Conservation (phyloP, 2,329 filamentous ascomycete species). For the Sporothrix brunneoviolacea region DNA sequence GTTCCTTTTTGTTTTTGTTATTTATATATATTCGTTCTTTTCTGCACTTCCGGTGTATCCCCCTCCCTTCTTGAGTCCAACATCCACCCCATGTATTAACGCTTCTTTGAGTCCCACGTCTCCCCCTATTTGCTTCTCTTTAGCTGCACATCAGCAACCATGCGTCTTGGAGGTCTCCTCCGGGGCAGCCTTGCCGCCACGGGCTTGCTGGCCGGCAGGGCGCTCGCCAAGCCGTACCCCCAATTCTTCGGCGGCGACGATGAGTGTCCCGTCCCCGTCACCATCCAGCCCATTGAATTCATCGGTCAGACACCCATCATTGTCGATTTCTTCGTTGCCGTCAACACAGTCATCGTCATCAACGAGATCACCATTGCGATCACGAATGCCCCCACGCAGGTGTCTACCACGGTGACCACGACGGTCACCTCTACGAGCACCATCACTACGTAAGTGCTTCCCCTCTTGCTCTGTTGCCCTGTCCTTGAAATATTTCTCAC, state of each 20-base stretch:
- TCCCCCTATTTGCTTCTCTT: neutral
- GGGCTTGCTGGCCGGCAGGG: constrained; percentile 6
- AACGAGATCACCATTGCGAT: constrained; percentile 12
- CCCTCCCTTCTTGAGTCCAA: neutral
- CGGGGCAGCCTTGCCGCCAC: constrained; percentile 2
- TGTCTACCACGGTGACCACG: constrained; percentile 12
- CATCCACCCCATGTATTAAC: neutral
- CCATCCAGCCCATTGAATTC: constrained; percentile 17
- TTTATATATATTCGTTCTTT: neutral
- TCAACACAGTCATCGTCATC: constrained; percentile 17
- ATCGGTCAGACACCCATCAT: constrained; percentile 11
- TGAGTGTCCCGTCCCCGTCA: constrained; percentile 12
- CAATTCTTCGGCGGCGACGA: constrained; percentile 5
- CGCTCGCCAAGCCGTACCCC: constrained; percentile 3
- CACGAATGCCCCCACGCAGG: constrained; percentile 16
- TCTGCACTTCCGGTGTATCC: neutral
- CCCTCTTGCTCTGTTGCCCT: neutral
- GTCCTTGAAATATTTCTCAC: neutral
- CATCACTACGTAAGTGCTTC: constrained; percentile 9
- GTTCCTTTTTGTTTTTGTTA: neutral
- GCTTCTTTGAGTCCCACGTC: neutral
- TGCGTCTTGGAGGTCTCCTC: constrained; percentile 1
- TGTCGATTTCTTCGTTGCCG: constrained; percentile 7
- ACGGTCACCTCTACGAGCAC: constrained; percentile 15
- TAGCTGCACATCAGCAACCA: constrained; percentile 2